Percentiles rank a stretch among this genome's conserved stretches.
Conservation (phyloP, 768 basidiomycete genomes). For the Lactifluus subvellereus region DNA sequence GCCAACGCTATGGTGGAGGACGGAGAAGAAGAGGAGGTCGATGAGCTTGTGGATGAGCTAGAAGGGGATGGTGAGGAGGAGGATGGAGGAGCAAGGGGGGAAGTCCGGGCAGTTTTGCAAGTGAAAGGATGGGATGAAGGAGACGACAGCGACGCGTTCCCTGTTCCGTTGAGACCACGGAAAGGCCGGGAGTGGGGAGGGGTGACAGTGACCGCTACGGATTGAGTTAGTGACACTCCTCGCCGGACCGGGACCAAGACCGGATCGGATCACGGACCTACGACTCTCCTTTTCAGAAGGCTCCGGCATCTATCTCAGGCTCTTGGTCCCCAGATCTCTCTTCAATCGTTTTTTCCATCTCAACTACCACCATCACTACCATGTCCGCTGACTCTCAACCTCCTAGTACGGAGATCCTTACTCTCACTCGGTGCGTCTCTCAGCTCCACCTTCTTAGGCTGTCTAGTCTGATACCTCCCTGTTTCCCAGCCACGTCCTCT, state of each 20-base stretch:
- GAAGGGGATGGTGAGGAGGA: slow-evolving; percentile 32
- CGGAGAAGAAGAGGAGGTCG: slow-evolving; percentile 39
- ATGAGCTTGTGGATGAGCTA: slow-evolving; percentile 31
- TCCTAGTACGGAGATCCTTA: slow-evolving; percentile 84
- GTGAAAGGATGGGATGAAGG: slow-evolving; percentile 42
- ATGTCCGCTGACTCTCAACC: slow-evolving; percentile 48
- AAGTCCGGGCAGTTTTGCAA: not conserved
- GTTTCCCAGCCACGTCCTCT: slow-evolving; percentile 72
- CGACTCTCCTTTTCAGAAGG: slow-evolving; percentile 11
- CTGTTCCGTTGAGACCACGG: slow-evolving; percentile 63
- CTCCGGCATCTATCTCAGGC: not conserved
- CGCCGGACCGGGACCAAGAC: not conserved
- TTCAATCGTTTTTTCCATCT: slow-evolving; percentile 10
- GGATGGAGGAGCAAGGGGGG: slow-evolving; percentile 16
- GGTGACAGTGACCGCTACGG: slow-evolving; percentile 29
- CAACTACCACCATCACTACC: slow-evolving; percentile 10
- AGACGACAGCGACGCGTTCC: slow-evolving; percentile 57
- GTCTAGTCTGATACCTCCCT: not conserved
- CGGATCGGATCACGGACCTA: slow-evolving; percentile 3
- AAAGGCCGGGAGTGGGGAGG: slow-evolving; percentile 59
- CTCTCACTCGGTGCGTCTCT: slow-evolving; percentile 72
- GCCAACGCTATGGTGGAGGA: slow-evolving; percentile 69
- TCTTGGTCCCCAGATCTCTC: slow-evolving; percentile 14
- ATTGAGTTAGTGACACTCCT: too few relatives aligned
- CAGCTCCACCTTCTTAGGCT: slow-evolving; percentile 5